phyloP scores from a whole-genome alignment of 768 basidiomycete species.

The Auriscalpium vulgare region DNA sequence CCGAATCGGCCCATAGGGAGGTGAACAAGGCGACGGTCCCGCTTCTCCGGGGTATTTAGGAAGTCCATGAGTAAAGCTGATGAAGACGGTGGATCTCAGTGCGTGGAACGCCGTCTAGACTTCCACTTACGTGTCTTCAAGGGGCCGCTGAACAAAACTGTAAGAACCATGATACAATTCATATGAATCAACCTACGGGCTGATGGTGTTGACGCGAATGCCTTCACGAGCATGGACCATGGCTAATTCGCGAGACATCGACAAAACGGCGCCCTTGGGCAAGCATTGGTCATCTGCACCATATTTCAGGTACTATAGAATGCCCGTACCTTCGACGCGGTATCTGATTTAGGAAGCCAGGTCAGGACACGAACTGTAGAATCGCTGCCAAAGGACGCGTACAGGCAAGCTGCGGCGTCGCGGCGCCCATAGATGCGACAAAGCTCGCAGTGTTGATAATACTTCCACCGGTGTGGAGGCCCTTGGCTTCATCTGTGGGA shows the following conservation, averaged over 20 bases:
- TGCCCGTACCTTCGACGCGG: constrained; percentile 73
- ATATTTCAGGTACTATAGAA: neutral
- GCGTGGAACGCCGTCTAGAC: constrained; percentile 18
- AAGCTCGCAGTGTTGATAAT: constrained; percentile 99
- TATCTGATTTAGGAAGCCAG: constrained; percentile 46
- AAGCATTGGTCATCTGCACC: constrained; percentile 5
- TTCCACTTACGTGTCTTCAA: constrained; percentile 73
- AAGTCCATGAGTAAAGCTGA: constrained; percentile 98
- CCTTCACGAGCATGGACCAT: constrained; percentile 98
- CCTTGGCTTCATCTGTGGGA: constrained; percentile 71
- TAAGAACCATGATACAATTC: constrained; percentile 1
- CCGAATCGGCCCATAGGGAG: constrained; percentile 97
- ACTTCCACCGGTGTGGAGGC: constrained; percentile 74
- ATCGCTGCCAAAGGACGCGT: neutral
- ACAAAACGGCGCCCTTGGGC: constrained; percentile 83
- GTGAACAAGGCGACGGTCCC: constrained; percentile 81
- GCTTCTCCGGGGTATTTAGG: constrained; percentile 93
- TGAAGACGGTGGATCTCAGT: neutral
- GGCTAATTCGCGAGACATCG: constrained; percentile 96
- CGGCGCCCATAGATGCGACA: constrained; percentile 91
- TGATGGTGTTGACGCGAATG: constrained; percentile 91
- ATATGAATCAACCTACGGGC: constrained; percentile 59
- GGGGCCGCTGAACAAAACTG: constrained; percentile 57
- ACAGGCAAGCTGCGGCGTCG: constrained; percentile 98
- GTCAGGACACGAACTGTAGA: neutral